Percentiles rank a stretch among this genome's conserved stretches.
These are phyloP conservation scores for Adansonia rubrostipa DNA, from an alignment of 441 rosid genomes.

Conservation along the genomic window DNA sequence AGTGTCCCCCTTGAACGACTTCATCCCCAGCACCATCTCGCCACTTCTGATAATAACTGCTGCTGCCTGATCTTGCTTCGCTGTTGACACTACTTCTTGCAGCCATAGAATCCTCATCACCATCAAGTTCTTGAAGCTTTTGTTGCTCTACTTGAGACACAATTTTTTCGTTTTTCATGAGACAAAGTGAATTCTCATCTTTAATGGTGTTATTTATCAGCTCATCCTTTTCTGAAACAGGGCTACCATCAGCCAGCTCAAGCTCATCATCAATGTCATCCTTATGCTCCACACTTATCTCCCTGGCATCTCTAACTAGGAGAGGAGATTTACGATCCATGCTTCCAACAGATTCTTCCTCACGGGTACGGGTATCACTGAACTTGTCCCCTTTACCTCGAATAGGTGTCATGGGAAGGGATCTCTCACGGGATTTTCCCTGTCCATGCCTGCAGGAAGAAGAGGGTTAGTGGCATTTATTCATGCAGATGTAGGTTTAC, in stretches of 20 bases:
- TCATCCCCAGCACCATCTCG: slow-evolving; percentile 79
- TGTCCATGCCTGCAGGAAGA: slow-evolving; percentile 40
- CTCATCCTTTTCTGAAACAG: slow-evolving; percentile 58
- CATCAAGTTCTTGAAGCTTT: slow-evolving; percentile 59
- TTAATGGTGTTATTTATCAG: slow-evolving; percentile 33
- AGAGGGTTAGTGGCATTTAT: neutral
- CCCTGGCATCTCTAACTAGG: slow-evolving; percentile 49
- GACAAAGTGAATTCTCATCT: slow-evolving; percentile 39
- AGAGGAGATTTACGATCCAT: slow-evolving; percentile 59
- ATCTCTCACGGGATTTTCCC: slow-evolving; percentile 44
- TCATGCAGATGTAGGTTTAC: neutral
- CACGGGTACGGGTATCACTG: slow-evolving; percentile 46
- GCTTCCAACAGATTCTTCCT: slow-evolving; percentile 69
- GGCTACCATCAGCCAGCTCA: slow-evolving; percentile 46
- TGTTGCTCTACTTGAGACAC: slow-evolving; percentile 50
- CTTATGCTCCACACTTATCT: slow-evolving; percentile 58
- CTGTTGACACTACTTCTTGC: slow-evolving; percentile 93
- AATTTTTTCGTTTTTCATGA: slow-evolving; percentile 44
- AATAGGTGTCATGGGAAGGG: slow-evolving; percentile 55
- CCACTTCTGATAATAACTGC: slow-evolving; percentile 75
- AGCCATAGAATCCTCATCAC: slow-evolving; percentile 71
- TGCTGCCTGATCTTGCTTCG: slow-evolving; percentile 88
- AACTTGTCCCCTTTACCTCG: slow-evolving; percentile 48
- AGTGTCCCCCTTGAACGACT: slow-evolving; percentile 66
- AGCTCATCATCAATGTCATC: slow-evolving; percentile 48